phyloP scores from a whole-genome alignment of 2,329 filamentous ascomycete genomes.

The Penicillium sp. region DNA sequence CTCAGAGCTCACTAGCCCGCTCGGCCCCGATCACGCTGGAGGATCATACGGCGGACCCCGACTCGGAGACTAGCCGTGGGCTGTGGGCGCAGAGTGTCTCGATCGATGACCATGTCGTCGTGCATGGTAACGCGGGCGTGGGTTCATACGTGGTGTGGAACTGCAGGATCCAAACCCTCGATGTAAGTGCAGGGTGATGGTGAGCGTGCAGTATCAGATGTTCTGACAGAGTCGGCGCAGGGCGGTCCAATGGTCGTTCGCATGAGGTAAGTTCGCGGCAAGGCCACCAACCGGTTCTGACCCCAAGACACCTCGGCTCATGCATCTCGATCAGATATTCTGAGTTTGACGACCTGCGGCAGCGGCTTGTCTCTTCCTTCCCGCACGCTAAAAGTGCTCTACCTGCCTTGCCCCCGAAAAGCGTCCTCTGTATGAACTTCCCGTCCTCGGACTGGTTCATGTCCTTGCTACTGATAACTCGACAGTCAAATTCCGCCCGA shows the following conservation, averaged over 20 bases:
- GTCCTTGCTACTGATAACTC: conserved; percentile 10
- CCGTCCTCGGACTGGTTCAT: neutral
- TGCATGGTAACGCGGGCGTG: conserved; percentile 57
- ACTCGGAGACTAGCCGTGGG: conserved; percentile 55
- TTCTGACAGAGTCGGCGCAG: conserved; percentile 28
- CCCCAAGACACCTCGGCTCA: too few species aligned
- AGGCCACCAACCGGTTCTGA: neutral
- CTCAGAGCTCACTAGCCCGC: conserved; percentile 39
- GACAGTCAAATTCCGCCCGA: conserved; percentile 66
- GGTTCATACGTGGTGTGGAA: conserved; percentile 98
- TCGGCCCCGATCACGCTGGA: conserved; percentile 57
- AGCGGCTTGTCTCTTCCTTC: conserved; percentile 72
- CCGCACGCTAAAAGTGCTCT: conserved; percentile 81
- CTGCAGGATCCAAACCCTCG: conserved; percentile 80
- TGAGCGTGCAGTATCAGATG: neutral
- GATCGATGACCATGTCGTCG: conserved; percentile 61
- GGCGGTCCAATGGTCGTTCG: conserved; percentile 58
- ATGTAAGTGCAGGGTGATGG: conserved; percentile 54
- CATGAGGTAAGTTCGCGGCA: conserved; percentile 50
- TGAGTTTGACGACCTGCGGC: conserved; percentile 82
- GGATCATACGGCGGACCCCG: conserved; percentile 60
- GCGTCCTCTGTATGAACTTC: conserved; percentile 67
- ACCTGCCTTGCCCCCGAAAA: conserved; percentile 87
- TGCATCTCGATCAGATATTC: conserved; percentile 62
- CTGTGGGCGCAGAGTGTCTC: conserved; percentile 62